Percentiles rank a stretch among this genome's conserved stretches.
phyloP scores from a whole-genome alignment of 179 eudicot species.

The Spergularia azorica region DNA sequence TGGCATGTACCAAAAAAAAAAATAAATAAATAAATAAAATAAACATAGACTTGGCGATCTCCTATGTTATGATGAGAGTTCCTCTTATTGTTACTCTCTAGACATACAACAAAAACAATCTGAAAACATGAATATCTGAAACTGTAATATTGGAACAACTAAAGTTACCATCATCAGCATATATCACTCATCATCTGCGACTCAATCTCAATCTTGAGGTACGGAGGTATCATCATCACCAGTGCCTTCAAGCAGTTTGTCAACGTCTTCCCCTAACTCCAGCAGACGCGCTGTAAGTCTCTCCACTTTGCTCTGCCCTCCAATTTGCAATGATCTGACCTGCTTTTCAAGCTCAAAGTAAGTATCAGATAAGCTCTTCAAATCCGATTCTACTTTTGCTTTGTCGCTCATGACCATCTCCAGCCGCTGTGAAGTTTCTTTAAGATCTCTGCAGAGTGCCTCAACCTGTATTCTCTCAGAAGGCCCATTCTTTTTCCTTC shows the following conservation, averaged over 20 bases:
- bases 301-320: conserved; percentile 20
- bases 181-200: conserved; percentile 36
- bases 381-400: conserved; percentile 68
- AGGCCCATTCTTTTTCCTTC: background rate
- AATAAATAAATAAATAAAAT: too few species aligned
- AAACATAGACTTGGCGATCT: too few species aligned
- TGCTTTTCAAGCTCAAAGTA: conserved; percentile 77
- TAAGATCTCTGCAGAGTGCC: conserved; percentile 56
- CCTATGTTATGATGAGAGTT: too few species aligned
- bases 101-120: too few species aligned
- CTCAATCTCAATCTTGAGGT: conserved; percentile 60
- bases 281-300: conserved; percentile 24
- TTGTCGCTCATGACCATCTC: conserved; percentile 71
- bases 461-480: too few species aligned
- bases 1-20: too few species aligned
- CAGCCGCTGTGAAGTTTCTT: conserved; percentile 59
- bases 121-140: too few species aligned
- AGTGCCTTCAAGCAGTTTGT: conserved; percentile 76
- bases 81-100: too few species aligned
- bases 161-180: background rate
- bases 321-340: conserved; percentile 51
- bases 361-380: conserved; percentile 89
- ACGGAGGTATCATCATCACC: conserved; percentile 70
- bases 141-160: too few species aligned
- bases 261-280: conserved; percentile 88